Evolutionary conservation across 2,329 filamentous ascomycete species (phyloP).

Genomic region (Corinectria fuckeliana): DNA sequence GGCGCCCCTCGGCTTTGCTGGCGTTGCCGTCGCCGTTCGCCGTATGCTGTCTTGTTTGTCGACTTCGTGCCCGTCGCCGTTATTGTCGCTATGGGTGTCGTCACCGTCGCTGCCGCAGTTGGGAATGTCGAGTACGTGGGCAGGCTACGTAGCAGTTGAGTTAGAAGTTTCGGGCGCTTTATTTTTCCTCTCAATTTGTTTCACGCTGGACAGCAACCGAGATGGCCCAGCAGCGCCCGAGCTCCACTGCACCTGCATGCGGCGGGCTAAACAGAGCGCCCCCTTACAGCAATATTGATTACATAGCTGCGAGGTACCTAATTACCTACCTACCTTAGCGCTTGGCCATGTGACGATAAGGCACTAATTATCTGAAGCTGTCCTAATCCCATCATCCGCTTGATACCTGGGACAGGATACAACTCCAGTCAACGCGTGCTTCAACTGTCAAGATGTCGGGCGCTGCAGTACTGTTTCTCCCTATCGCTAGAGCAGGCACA

Average conservation of each 20-base stretch:
- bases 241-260: constrained; percentile 2
- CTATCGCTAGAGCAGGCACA: not conserved
- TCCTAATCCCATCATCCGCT: constrained; percentile 9
- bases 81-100: not conserved
- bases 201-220: constrained; percentile 14
- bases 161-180: constrained; percentile 18
- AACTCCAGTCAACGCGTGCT: constrained; percentile 3
- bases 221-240: constrained; percentile 4
- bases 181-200: constrained; percentile 30
- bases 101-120: not conserved
- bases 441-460: constrained; percentile 42
- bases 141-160: not conserved
- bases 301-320: constrained; percentile 16
- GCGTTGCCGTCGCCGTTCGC: constrained; percentile 3
- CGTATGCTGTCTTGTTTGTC: not conserved
- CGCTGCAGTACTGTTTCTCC: constrained; percentile 35
- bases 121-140: not conserved
- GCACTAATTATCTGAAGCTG: constrained; percentile 18
- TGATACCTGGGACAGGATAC: constrained; percentile 2
- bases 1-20: constrained; percentile 4
- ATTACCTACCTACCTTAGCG: not conserved
- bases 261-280: not conserved
- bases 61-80: not conserved
- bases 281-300: constrained; percentile 21
- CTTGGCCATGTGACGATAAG: constrained; percentile 27